Evolutionary conservation across 2,329 filamentous ascomycete genomes (phyloP).

Genomic region (Exserohilum rostratum): DNA sequence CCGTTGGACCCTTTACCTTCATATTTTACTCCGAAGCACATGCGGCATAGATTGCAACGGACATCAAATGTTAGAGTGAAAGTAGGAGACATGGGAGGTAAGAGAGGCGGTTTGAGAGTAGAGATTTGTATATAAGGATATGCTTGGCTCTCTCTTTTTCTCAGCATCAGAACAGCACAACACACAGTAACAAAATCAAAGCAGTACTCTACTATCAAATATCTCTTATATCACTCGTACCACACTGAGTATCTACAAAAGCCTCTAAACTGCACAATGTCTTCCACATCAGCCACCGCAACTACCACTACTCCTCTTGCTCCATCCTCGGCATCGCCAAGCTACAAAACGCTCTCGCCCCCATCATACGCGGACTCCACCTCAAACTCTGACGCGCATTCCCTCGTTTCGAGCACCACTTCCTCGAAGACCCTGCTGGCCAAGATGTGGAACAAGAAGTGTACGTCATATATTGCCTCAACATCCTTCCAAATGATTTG

Average conservation of each 20-base stretch:
- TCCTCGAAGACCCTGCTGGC: conserved; percentile 22
- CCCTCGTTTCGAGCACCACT: conserved; percentile 13
- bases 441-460: conserved; percentile 16
- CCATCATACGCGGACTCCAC: conserved; percentile 17
- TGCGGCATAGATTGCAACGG: no score
- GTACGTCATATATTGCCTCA: conserved; percentile 5
- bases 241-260: no score
- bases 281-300: neutral
- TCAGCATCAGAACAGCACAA: neutral
- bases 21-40: no score
- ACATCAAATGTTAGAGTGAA: no score
- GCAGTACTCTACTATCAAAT: no score
- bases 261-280: no score
- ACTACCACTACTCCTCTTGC: neutral
- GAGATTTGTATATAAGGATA: no score
- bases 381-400: conserved; percentile 12
- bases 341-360: conserved; percentile 8
- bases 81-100: no score
- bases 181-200: neutral
- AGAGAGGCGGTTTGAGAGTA: no score
- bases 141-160: neutral
- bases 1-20: no score
- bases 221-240: no score
- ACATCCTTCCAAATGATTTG: no score
- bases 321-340: neutral